phyloP scores from a whole-genome alignment of 345 rosid species.

The Bruguiera sexangula region DNA sequence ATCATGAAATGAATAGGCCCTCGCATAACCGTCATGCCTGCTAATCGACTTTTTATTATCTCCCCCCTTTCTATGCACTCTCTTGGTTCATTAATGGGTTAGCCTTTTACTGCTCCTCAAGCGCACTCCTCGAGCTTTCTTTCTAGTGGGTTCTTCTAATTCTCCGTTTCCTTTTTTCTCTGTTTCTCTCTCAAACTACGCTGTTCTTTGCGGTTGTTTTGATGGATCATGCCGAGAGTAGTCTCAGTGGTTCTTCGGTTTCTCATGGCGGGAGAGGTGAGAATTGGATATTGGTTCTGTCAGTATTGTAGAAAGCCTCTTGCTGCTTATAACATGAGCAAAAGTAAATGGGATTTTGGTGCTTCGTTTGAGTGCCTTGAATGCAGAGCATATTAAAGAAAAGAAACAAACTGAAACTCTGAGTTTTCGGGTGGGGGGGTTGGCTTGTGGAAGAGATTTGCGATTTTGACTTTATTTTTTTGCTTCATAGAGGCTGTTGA shows the following conservation, averaged over 20 bases:
- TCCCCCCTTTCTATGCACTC: not conserved
- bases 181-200: not conserved
- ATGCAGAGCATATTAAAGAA: conserved; percentile 9
- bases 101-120: conserved; percentile 5
- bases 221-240: conserved; percentile 49
- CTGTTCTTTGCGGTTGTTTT: conserved; percentile 19
- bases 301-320: not conserved
- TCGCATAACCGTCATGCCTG: conserved; percentile 28
- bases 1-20: conserved; percentile 8
- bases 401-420: not conserved
- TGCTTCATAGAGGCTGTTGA: not conserved
- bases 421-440: not conserved
- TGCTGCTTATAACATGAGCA: not conserved
- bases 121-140: not conserved
- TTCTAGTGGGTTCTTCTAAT: not conserved
- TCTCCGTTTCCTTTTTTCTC: not conserved
- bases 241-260: conserved; percentile 30
- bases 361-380: conserved; percentile 16
- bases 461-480: not conserved
- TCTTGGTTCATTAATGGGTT: conserved; percentile 48
- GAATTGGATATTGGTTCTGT: not conserved
- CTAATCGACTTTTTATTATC: not conserved
- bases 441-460: not conserved
- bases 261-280: conserved; percentile 36
- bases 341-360: conserved; percentile 7